Conservation (phyloP, 164 flowering plant species). For the Saururus chinensis region DNA sequence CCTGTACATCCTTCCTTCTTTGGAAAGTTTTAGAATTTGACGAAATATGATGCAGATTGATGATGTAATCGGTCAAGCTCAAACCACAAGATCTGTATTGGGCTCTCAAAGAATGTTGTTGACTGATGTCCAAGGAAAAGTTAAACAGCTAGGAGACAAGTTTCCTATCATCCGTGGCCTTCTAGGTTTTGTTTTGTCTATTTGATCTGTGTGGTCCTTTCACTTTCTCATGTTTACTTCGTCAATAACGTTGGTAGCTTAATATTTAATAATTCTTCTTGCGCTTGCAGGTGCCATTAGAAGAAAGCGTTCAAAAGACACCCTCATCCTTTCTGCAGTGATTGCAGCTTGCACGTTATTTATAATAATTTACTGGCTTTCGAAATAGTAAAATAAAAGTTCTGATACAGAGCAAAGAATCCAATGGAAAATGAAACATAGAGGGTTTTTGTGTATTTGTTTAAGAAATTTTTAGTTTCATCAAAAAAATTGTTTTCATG, state of each 20-base stretch:
- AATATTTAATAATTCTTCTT: background rate
- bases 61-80: slow-evolving; percentile 95
- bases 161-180: slow-evolving; percentile 88
- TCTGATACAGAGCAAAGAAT: background rate
- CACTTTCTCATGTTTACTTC: background rate
- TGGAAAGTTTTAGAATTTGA: background rate
- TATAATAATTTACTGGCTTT: slow-evolving; percentile 92
- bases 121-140: slow-evolving; percentile 94
- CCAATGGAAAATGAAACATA: background rate
- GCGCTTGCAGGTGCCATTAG: slow-evolving; percentile 67
- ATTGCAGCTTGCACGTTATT: slow-evolving; percentile 95
- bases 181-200: slow-evolving; percentile 49
- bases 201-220: background rate
- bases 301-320: slow-evolving; percentile 81
- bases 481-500: too few relatives aligned
- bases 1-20: background rate
- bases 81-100: slow-evolving; percentile 66
- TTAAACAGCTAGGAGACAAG: slow-evolving; percentile 70
- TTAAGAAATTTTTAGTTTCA: background rate
- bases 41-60: slow-evolving; percentile 50
- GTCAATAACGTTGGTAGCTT: background rate
- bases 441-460: background rate
- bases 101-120: slow-evolving; percentile 73
- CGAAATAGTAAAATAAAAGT: slow-evolving; percentile 37
- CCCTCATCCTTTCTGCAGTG: slow-evolving; percentile 82